Evolutionary conservation across 495 filamentous ascomycete genomes (phyloP).

Genomic region (Hypoxylon intermedium): DNA sequence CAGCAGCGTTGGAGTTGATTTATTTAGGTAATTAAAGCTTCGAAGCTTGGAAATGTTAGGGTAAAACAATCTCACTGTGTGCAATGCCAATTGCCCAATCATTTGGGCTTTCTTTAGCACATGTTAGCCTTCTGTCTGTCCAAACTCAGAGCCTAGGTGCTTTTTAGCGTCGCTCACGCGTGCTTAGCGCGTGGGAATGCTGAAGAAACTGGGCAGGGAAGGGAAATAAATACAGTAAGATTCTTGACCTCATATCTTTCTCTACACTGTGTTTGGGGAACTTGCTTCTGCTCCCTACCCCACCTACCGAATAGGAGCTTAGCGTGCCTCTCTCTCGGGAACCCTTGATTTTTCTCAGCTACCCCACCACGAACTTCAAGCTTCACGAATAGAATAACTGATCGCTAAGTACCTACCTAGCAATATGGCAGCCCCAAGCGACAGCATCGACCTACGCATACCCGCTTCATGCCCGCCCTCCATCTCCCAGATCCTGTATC

Average conservation of each 20-base stretch:
- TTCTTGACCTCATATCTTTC: background rate
- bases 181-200: slow-evolving; percentile 11
- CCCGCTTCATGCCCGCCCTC: slow-evolving; percentile 52
- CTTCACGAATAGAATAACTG: background rate
- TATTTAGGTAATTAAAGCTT: slow-evolving; percentile 14
- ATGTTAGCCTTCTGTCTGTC: slow-evolving; percentile 21
- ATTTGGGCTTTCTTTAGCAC: slow-evolving; percentile 23
- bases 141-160: slow-evolving; percentile 13
- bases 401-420: background rate
- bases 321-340: background rate
- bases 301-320: slow-evolving; percentile 1
- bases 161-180: background rate
- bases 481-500: slow-evolving; percentile 71
- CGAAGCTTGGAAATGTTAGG: slow-evolving; percentile 9
- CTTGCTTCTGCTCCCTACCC: slow-evolving; percentile 15
- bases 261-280: slow-evolving; percentile 3
- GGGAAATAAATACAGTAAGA: slow-evolving; percentile 29
- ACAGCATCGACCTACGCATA: slow-evolving; percentile 54
- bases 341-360: slow-evolving; percentile 23
- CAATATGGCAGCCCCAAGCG: slow-evolving; percentile 37
- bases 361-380: slow-evolving; percentile 21
- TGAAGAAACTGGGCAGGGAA: slow-evolving; percentile 7
- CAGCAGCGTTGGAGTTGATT: slow-evolving; percentile 3
- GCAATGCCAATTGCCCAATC: slow-evolving; percentile 33
- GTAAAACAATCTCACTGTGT: background rate